These are phyloP conservation scores for Trichoderma pleuroti DNA, from an alignment of 2,329 filamentous ascomycete species.

Conservation along the genomic window DNA sequence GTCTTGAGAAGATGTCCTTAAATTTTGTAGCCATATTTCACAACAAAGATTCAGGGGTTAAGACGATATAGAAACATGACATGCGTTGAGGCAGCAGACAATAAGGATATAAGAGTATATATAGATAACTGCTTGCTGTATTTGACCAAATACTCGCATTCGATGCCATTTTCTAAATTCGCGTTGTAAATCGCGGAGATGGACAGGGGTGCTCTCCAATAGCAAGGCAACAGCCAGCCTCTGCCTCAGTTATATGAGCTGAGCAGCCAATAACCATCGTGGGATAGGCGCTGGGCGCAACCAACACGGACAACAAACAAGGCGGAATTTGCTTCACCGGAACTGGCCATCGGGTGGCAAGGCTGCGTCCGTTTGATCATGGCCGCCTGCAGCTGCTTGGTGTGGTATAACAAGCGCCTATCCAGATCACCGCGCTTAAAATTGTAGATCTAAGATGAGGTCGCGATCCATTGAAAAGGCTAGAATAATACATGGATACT, in stretches of 20 bases:
- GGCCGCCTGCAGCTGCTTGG: neutral
- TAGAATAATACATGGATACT: neutral
- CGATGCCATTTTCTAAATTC: neutral
- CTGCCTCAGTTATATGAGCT: neutral
- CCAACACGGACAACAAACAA: neutral
- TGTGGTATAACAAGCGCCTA: neutral
- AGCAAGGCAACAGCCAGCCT: neutral
- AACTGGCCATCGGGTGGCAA: neutral
- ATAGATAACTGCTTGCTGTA: neutral
- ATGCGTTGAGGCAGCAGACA: accelerated
- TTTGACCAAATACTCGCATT: neutral
- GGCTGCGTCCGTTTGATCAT: neutral
- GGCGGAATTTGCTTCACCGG: neutral
- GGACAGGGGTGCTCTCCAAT: neutral
- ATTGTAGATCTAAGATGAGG: neutral
- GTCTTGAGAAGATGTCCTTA: neutral
- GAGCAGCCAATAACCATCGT: neutral
- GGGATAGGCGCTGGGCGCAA: neutral
- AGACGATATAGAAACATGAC: neutral
- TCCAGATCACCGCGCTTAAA: neutral
- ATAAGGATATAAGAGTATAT: neutral
- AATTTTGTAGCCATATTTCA: no score
- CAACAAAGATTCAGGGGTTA: neutral
- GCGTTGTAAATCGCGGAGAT: neutral
- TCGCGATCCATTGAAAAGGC: neutral